phyloP scores from a whole-genome alignment of 2,329 filamentous ascomycete species.

The Bipolaris cookei region DNA sequence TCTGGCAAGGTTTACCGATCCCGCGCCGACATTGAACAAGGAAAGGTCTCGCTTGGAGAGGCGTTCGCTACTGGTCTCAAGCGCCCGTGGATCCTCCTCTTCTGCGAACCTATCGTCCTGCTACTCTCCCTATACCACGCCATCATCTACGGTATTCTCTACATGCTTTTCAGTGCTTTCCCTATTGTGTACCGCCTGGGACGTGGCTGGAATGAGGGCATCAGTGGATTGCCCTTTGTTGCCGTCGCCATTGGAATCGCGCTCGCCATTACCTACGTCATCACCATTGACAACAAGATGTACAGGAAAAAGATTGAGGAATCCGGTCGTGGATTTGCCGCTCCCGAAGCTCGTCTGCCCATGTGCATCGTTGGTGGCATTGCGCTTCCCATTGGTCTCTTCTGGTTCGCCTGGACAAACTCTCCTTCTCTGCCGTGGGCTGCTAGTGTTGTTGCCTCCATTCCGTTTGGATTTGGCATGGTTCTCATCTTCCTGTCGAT shows the following conservation, averaged over 20 bases:
- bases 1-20: constrained; percentile 63
- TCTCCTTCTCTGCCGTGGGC: constrained; percentile 63
- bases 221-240: constrained; percentile 61
- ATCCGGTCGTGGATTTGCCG: constrained; percentile 61
- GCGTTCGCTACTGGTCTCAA: constrained; percentile 65
- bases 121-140: constrained; percentile 67
- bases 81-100: constrained; percentile 72
- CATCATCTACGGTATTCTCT: constrained; percentile 60
- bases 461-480: constrained; percentile 65
- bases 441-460: constrained; percentile 58
- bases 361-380: constrained; percentile 67
- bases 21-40: constrained; percentile 52
- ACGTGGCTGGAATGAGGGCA: constrained; percentile 47
- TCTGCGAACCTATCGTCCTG: constrained; percentile 72
- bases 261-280: constrained; percentile 60
- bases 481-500: constrained; percentile 69
- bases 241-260: constrained; percentile 73
- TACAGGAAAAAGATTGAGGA: constrained; percentile 52
- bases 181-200: constrained; percentile 67
- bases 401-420: constrained; percentile 54
- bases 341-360: constrained; percentile 70
- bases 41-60: constrained; percentile 52
- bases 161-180: constrained; percentile 58
- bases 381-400: constrained; percentile 61
- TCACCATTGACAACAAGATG: constrained; percentile 46